Evolutionary conservation across 192 early-diverging fungal species (phyloP).

Genomic region (Coemansia pectinata): DNA sequence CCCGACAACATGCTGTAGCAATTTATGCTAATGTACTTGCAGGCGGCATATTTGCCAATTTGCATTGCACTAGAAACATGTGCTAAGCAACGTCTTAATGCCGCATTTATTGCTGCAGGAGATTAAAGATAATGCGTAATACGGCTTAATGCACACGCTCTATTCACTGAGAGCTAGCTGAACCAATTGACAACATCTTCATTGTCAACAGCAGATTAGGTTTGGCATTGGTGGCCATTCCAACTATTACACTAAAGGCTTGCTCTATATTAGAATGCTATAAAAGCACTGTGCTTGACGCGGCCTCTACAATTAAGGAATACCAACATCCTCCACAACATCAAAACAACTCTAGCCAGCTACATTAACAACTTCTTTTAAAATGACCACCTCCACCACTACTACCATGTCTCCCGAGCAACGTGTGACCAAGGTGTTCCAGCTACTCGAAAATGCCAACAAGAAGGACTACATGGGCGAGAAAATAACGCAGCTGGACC

Average conservation of each 20-base stretch:
- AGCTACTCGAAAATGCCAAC: slow-evolving; percentile 54
- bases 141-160: not conserved
- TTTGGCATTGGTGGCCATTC: not conserved
- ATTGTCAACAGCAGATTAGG: not conserved
- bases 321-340: not conserved
- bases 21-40: not conserved
- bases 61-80: not conserved
- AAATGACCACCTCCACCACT: not conserved
- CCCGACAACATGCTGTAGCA: not conserved
- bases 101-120: not conserved
- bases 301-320: not conserved
- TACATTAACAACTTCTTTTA: not conserved
- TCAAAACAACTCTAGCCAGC: not conserved
- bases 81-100: not conserved
- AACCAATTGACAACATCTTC: not conserved
- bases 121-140: not conserved
- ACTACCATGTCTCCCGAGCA: not conserved
- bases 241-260: not conserved
- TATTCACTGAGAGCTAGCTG: not conserved
- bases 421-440: slow-evolving; percentile 43
- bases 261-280: not conserved
- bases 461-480: slow-evolving; percentile 61
- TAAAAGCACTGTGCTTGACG: not conserved
- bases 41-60: not conserved
- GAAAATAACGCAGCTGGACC: slow-evolving; percentile 59